These are phyloP conservation scores for Cytauxzoon felis DNA, from an alignment of 169 alveolate genomes.

Conservation along the genomic window DNA sequence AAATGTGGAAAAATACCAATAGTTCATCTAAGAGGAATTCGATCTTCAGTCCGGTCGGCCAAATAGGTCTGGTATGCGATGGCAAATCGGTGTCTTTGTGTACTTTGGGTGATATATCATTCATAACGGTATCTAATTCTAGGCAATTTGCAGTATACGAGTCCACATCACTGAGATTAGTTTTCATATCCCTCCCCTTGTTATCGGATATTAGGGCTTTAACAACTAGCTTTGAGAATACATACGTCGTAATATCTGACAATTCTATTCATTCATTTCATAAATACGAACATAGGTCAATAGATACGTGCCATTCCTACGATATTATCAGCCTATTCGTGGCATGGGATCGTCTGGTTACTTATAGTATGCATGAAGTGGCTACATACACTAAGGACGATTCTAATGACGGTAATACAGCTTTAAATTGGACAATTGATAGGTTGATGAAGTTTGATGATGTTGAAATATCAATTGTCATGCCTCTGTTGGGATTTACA, in stretches of 20 bases:
- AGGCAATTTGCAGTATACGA: constrained; percentile 54
- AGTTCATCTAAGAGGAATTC: constrained; percentile 29
- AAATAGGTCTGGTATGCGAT: constrained; percentile 52
- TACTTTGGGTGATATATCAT: constrained; percentile 35
- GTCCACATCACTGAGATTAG: constrained; percentile 31
- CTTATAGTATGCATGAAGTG: constrained; percentile 27
- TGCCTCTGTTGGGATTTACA: constrained; percentile 65
- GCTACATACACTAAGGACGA: constrained; percentile 3
- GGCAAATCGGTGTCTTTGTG: constrained; percentile 37
- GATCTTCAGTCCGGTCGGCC: constrained; percentile 54
- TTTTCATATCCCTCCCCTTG: constrained; percentile 51
- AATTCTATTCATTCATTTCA: constrained; percentile 27
- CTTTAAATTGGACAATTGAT: constrained; percentile 34
- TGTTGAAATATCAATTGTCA: constrained; percentile 23
- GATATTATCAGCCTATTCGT: constrained; percentile 14
- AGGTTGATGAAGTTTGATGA: constrained; percentile 37
- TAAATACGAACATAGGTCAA: constrained; percentile 45
- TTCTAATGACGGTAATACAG: constrained; percentile 4
- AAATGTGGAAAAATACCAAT: constrained; percentile 23
- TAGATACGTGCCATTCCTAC: constrained; percentile 6
- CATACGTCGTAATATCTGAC: constrained; percentile 34
- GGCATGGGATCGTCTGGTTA: constrained; percentile 6
- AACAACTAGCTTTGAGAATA: constrained; percentile 47
- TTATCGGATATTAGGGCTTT: constrained; percentile 18
- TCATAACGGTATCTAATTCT: constrained; percentile 34